Conservation (phyloP, 2,329 filamentous ascomycete genomes). For the Coniochaeta hoffmannii region DNA sequence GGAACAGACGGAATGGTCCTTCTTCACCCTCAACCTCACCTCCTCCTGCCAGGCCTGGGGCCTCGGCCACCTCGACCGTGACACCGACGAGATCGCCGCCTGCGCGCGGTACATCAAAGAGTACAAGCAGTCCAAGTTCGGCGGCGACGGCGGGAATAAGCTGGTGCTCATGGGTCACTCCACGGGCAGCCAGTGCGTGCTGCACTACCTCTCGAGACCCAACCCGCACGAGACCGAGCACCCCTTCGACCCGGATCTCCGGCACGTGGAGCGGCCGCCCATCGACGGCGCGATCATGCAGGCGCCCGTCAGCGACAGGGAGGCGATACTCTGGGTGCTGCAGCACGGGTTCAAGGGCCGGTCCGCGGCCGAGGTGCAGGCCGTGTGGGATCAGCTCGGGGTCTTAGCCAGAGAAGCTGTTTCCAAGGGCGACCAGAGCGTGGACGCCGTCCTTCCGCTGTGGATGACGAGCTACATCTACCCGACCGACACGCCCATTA, state of each 20-base stretch:
- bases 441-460: slow-evolving; percentile 24
- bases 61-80: slow-evolving; percentile 26
- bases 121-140: slow-evolving; percentile 22
- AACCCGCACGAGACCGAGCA: slow-evolving; percentile 25
- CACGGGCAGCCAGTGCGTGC: slow-evolving; percentile 58
- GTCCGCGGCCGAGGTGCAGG: slow-evolving; percentile 18
- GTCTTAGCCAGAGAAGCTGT: slow-evolving; percentile 23
- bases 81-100: slow-evolving; percentile 26
- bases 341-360: slow-evolving; percentile 19
- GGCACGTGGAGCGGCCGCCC: slow-evolving; percentile 27
- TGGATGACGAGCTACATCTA: slow-evolving; percentile 20
- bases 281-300: slow-evolving; percentile 57
- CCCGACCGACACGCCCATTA: slow-evolving; percentile 20
- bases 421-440: slow-evolving; percentile 9
- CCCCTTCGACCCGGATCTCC: slow-evolving; percentile 17
- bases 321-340: slow-evolving; percentile 36
- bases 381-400: slow-evolving; percentile 29
- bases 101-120: slow-evolving; percentile 21
- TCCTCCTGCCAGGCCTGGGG: slow-evolving; percentile 28
- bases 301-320: slow-evolving; percentile 54
- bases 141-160: slow-evolving; percentile 34
- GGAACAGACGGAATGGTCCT: slow-evolving; percentile 24
- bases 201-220: slow-evolving; percentile 48
- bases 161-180: slow-evolving; percentile 61
- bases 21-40: slow-evolving; percentile 30